These are phyloP conservation scores for Wallacemonas sp. DNA, from an alignment of 208 protist genomes.

Conservation along the genomic window DNA sequence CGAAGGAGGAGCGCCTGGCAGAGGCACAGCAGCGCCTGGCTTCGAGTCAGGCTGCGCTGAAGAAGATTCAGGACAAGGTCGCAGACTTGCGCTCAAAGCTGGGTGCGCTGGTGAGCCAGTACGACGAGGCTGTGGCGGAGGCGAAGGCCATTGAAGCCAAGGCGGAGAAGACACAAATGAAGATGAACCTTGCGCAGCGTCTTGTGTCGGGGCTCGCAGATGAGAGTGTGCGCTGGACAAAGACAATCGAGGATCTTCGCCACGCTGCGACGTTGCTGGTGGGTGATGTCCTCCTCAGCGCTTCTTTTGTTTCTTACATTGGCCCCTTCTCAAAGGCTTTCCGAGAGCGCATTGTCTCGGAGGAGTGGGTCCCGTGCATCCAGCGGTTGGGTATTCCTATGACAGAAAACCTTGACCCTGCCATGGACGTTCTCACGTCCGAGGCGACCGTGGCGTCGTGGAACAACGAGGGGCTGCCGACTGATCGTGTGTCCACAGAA, in stretches of 20 bases:
- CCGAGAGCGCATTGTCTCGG: constrained; percentile 91
- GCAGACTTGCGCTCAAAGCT: constrained; percentile 95
- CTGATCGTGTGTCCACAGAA: constrained; percentile 96
- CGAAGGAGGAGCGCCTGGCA: constrained; percentile 94
- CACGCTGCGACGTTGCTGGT: constrained; percentile 89
- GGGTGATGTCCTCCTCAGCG: constrained; percentile 96
- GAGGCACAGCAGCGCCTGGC: constrained; percentile 91
- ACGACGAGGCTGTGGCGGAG: constrained; percentile 94
- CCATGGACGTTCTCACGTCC: constrained; percentile 91
- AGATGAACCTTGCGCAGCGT: constrained; percentile 94
- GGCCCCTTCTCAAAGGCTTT: constrained; percentile 97
- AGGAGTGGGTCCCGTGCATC: constrained; percentile 93
- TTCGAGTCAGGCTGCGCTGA: constrained; percentile 84
- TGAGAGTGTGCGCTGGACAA: constrained; percentile 97
- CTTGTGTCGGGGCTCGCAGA: constrained; percentile 95
- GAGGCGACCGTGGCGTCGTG: constrained; percentile 94
- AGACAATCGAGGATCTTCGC: constrained; percentile 93
- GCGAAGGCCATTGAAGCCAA: constrained; percentile 92
- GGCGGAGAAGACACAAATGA: constrained; percentile 93
- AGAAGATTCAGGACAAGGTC: constrained; percentile 95
- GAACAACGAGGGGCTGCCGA: constrained; percentile 98
- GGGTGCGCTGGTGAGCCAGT: constrained; percentile 89
- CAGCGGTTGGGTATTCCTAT: constrained; percentile 92
- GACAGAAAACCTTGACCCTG: constrained; percentile 92
- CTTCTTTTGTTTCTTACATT: constrained; percentile 98